Evolutionary conservation across 2,329 filamentous ascomycete genomes (phyloP).

Genomic region (Aspergillus spinulosporus): DNA sequence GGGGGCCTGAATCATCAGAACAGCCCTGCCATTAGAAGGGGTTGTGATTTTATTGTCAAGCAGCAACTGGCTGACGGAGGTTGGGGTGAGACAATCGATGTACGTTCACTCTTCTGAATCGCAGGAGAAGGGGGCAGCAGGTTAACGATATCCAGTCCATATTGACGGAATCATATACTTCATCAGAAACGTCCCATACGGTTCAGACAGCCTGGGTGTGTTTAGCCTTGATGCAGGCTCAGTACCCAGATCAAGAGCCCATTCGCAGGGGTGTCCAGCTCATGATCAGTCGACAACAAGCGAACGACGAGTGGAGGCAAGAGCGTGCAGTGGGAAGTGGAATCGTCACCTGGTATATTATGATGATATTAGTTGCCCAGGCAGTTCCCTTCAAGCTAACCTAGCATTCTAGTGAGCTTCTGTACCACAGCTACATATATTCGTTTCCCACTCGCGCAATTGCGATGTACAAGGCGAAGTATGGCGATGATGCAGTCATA

Average conservation of each 20-base stretch:
- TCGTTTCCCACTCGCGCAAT: constrained; percentile 8
- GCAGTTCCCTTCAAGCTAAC: not conserved
- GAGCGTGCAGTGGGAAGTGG: constrained; percentile 4
- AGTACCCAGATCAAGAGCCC: not conserved
- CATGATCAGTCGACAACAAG: constrained; percentile 13
- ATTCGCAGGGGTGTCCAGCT: constrained; percentile 3
- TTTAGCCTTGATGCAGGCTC: constrained; percentile 7
- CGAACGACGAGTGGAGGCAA: constrained; percentile 13
- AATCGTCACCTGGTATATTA: constrained; percentile 10
- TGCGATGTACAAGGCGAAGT: constrained; percentile 4
- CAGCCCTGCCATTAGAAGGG: not conserved
- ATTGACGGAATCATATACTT: not conserved
- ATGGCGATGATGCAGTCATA: not conserved
- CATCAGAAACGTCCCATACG: not conserved
- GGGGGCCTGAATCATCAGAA: constrained; percentile 9
- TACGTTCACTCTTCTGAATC: not conserved
- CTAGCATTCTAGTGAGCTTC: constrained; percentile 5
- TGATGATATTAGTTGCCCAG: not conserved
- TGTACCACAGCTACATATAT: constrained; percentile 14
- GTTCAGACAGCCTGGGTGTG: constrained; percentile 5
- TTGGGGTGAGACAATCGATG: constrained; percentile 9
- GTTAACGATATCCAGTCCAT: not conserved
- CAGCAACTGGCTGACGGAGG: constrained; percentile 16
- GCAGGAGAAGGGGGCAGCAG: not conserved
- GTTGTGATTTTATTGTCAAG: constrained; percentile 9